These are phyloP conservation scores for Eremothecium gossypii DNA, from an alignment of 1,139 yeast genomes.

Conservation along the genomic window DNA sequence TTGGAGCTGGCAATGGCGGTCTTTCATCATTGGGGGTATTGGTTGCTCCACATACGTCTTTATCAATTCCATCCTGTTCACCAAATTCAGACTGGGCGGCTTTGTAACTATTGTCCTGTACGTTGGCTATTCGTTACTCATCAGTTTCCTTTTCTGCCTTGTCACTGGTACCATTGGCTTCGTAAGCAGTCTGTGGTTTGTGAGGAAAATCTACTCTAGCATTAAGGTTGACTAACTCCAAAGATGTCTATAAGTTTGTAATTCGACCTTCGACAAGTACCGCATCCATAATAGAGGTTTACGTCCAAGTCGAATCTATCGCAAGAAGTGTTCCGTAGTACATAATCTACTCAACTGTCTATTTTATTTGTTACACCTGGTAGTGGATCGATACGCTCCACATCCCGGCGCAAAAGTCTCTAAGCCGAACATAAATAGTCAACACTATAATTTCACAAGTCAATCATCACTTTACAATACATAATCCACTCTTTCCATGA, in stretches of 20 bases:
- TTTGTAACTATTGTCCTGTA: constrained; percentile 70
- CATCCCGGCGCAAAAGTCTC: too few species aligned
- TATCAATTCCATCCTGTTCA: constrained; percentile 68
- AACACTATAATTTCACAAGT: too few species aligned
- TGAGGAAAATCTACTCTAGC: constrained; percentile 70
- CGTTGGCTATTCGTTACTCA: constrained; percentile 73
- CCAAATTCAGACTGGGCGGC: constrained; percentile 63
- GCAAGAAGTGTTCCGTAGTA: too few species aligned
- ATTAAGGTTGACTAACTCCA: constrained; percentile 65
- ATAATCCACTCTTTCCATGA: too few species aligned
- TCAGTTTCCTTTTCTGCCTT: constrained; percentile 64
- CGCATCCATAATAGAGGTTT: too few species aligned
- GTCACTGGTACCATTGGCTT: constrained; percentile 88
- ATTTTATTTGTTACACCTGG: too few species aligned
- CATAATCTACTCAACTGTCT: too few species aligned
- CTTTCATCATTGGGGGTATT: constrained; percentile 70
- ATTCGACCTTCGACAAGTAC: too few species aligned
- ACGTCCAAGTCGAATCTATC: too few species aligned
- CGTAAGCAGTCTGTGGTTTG: constrained; percentile 62
- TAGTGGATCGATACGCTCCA: too few species aligned
- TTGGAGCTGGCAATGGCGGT: constrained; percentile 97
- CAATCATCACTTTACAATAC: too few species aligned
- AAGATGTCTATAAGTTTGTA: neutral
- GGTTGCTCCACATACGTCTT: constrained; percentile 82
- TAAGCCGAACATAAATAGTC: too few species aligned